These are phyloP conservation scores for Lentinus tigrinus DNA, from an alignment of 768 basidiomycete genomes.

Conservation along the genomic window DNA sequence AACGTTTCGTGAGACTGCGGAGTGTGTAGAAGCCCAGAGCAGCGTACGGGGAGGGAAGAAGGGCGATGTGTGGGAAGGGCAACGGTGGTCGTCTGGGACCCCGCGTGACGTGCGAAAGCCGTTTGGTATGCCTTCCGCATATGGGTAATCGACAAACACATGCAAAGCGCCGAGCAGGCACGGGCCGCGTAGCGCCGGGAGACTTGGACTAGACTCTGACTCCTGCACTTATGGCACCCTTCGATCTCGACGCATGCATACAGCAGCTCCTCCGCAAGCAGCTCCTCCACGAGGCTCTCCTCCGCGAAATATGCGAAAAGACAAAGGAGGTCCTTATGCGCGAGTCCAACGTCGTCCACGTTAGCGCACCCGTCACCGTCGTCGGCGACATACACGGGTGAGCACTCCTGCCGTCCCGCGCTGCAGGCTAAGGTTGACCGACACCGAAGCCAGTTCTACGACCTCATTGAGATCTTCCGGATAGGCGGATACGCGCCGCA, in stretches of 20 bases:
- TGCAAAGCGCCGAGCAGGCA: not conserved
- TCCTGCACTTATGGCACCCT: conserved; percentile 46
- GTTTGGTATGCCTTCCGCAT: conserved; percentile 1
- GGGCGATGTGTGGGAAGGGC: no score
- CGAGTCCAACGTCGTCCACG: conserved; percentile 97
- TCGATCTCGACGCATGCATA: conserved; percentile 97
- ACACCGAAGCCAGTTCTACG: conserved; percentile 91
- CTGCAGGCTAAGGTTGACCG: conserved; percentile 28
- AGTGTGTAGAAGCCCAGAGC: no score
- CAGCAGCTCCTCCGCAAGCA: conserved; percentile 88
- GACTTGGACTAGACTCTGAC: conserved; percentile 13
- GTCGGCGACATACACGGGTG: conserved; percentile 99
- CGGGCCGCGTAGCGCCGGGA: not conserved
- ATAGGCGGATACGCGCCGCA: conserved; percentile 97
- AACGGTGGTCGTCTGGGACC: no score
- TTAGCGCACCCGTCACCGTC: conserved; percentile 94
- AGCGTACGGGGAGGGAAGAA: no score
- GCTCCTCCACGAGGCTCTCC: conserved; percentile 87
- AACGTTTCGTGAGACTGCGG: no score
- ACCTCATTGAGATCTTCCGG: conserved; percentile 97
- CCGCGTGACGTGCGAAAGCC: not conserved
- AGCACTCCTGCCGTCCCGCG: conserved; percentile 34
- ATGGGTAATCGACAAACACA: not conserved
- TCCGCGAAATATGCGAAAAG: conserved; percentile 99
- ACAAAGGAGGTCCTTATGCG: conserved; percentile 99